Percentiles rank a stretch among this genome's conserved stretches.
Evolutionary conservation across 352 stramenopile species (phyloP).

Genomic region (Phytopythium boreale): DNA sequence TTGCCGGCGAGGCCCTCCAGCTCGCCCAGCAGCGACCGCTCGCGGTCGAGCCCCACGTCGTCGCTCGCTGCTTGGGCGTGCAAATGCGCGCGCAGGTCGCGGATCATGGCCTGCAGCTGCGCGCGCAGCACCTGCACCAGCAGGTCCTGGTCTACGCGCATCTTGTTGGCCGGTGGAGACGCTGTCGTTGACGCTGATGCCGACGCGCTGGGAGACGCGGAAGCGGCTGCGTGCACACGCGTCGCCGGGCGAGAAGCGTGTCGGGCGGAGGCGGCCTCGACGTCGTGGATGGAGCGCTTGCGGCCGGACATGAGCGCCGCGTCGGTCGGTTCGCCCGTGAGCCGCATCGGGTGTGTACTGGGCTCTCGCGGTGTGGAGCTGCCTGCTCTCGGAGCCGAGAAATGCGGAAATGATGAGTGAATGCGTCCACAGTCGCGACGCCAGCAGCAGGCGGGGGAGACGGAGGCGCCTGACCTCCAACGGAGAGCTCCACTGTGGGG

Average conservation of each 20-base stretch:
- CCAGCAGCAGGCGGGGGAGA: neutral
- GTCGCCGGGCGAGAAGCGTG: neutral
- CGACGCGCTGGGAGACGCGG: too few relatives aligned
- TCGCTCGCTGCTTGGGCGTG: slow-evolving; percentile 7
- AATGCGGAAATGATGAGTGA: neutral
- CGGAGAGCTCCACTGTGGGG: neutral
- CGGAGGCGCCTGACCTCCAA: neutral
- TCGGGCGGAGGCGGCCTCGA: neutral
- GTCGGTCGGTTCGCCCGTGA: neutral
- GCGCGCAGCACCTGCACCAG: slow-evolving; percentile 36
- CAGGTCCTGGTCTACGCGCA: slow-evolving; percentile 38
- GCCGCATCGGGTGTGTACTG: slow-evolving; percentile 6
- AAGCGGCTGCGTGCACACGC: neutral
- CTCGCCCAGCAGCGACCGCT: slow-evolving; percentile 15
- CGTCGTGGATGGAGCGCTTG: slow-evolving; percentile 7
- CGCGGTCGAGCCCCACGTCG: neutral
- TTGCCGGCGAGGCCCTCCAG: slow-evolving; percentile 24
- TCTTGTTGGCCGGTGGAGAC: neutral
- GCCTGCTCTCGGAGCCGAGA: neutral
- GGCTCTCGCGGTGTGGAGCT: neutral
- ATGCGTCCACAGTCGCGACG: neutral
- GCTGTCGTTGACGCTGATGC: neutral
- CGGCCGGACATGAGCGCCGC: slow-evolving; percentile 1
- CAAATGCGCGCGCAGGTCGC: slow-evolving; percentile 15
- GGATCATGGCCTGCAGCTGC: slow-evolving; percentile 29